Evolutionary conservation across 768 basidiomycete species (phyloP).

Genomic region (Goffeauzyma gilvescens): DNA sequence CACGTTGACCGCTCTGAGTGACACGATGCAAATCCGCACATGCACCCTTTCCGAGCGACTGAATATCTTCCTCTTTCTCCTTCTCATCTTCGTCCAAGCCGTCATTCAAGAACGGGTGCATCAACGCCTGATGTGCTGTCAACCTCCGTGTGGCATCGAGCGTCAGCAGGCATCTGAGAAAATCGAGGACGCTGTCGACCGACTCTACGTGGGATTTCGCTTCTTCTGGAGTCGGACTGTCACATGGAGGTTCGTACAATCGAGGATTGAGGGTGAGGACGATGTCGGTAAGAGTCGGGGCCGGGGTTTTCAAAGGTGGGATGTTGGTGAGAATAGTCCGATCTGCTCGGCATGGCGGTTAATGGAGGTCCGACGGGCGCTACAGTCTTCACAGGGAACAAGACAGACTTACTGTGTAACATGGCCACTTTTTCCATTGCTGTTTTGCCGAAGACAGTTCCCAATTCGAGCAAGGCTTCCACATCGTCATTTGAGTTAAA

Average conservation of each 20-base stretch:
- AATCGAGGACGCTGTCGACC: slow-evolving; percentile 49
- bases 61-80: slow-evolving; percentile 12
- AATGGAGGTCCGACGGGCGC: background rate
- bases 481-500: slow-evolving; percentile 86
- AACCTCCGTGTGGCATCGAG: slow-evolving; percentile 59
- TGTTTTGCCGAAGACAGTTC: slow-evolving; percentile 60
- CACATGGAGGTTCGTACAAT: slow-evolving; percentile 37
- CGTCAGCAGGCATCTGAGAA: slow-evolving; percentile 54
- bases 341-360: slow-evolving; percentile 37
- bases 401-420: slow-evolving; percentile 53
- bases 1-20: slow-evolving; percentile 4
- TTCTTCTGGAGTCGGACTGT: slow-evolving; percentile 35
- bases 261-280: slow-evolving; percentile 59
- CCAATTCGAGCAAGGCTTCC: slow-evolving; percentile 89
- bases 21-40: slow-evolving; percentile 10
- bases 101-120: slow-evolving; percentile 51
- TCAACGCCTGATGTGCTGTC: slow-evolving; percentile 56
- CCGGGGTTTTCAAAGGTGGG: slow-evolving; percentile 48
- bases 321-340: slow-evolving; percentile 81
- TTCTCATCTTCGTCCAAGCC: slow-evolving; percentile 36
- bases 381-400: background rate
- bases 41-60: slow-evolving; percentile 7
- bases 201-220: slow-evolving; percentile 38
- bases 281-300: slow-evolving; percentile 52
- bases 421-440: slow-evolving; percentile 70